Percentiles rank a stretch among this genome's conserved stretches.
These are phyloP conservation scores for Aureobasidium pullulans DNA, from an alignment of 2,329 filamentous ascomycete genomes.

Conservation along the genomic window DNA sequence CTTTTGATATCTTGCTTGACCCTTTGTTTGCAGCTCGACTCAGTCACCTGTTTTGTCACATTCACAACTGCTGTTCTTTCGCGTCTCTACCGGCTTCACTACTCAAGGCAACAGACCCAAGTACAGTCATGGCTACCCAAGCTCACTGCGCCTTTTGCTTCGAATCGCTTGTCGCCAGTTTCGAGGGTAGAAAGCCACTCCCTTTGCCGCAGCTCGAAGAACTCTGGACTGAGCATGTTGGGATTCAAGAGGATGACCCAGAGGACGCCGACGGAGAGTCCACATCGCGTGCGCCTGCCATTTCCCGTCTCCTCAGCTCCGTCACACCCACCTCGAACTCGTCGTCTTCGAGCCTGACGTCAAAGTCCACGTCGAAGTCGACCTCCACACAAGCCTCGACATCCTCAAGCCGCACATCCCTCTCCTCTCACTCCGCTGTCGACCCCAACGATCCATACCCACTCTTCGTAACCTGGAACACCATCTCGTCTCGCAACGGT, in stretches of 20 bases:
- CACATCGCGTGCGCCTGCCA: constrained; percentile 32
- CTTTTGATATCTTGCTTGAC: neutral
- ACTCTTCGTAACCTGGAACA: constrained; percentile 95
- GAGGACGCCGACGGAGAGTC: constrained; percentile 19
- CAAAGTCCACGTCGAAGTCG: constrained; percentile 16
- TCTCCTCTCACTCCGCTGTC: constrained; percentile 29
- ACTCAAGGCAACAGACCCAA: neutral
- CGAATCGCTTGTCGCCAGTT: constrained; percentile 70
- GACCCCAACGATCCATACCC: constrained; percentile 44
- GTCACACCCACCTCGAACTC: constrained; percentile 20
- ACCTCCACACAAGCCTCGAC: constrained; percentile 33
- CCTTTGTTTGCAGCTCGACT: neutral
- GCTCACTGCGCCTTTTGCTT: constrained; percentile 92
- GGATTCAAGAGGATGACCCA: constrained; percentile 24
- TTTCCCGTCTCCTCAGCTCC: constrained; percentile 35
- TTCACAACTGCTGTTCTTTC: too few relatives aligned
- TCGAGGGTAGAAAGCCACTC: constrained; percentile 61
- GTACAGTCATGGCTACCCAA: constrained; percentile 62
- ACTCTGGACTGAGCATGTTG: constrained; percentile 50
- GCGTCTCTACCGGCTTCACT: neutral
- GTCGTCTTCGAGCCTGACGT: constrained; percentile 25
- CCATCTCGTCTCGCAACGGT: constrained; percentile 45
- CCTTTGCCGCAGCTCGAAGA: constrained; percentile 62
- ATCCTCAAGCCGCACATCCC: constrained; percentile 41
- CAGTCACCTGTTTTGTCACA: neutral